Evolutionary conservation across 2,329 filamentous ascomycete genomes (phyloP), one percentile per base, ranked within the genome.

Genomic region (Pyrenophora tritici-repentis): DNA sequence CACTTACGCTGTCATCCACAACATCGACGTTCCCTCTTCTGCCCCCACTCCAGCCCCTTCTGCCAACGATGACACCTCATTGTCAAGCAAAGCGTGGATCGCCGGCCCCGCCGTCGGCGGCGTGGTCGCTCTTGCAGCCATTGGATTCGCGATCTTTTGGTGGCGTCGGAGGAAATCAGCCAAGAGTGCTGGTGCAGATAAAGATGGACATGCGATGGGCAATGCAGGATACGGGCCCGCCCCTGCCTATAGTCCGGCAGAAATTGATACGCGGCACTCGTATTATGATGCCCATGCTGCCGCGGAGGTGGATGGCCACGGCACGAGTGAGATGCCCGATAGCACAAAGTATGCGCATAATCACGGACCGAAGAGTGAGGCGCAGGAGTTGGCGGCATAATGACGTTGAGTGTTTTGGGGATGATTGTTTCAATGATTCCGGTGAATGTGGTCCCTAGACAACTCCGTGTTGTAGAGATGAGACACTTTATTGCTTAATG

Each of bases 51-150:
- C n/a, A 3, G 9, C 9, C 9, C n/a, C 39, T 31, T 24, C 53
- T 6, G 31, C 37, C 18, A 33, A 34, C 41, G 37, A 29, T 4
- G 10, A 29, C 10, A 29, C 51, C 7, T 18, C 51, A 6, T 18
- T 34, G 1, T 38, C 52, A 9, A 47, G 39, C 24, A 67, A 64
- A 48, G 65, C 66, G 9, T 69, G 66, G 66, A 65, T 69, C 26
- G 66, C 66, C 1, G 66, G 66, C 22, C 64, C 65, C 5, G 60
- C 66, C 7, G 38, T 68, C 35, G 66, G 66, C 20, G 55, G 55
- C 34, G 36, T 68, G 4, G 54, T 47, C 0, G 56, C 36, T 2
- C 40, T 68, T 7, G 58, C 54, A 1, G 44, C 65, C 31, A 44
- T 67, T 26, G 56, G 39, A 17, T 50, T 50, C 22, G 58, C 53